A percentile compares a stretch with the other conserved stretches of the same genome.
These are phyloP conservation scores for Phytopythium oedochilum DNA, from an alignment of 352 stramenopile genomes.

Conservation along the genomic window DNA sequence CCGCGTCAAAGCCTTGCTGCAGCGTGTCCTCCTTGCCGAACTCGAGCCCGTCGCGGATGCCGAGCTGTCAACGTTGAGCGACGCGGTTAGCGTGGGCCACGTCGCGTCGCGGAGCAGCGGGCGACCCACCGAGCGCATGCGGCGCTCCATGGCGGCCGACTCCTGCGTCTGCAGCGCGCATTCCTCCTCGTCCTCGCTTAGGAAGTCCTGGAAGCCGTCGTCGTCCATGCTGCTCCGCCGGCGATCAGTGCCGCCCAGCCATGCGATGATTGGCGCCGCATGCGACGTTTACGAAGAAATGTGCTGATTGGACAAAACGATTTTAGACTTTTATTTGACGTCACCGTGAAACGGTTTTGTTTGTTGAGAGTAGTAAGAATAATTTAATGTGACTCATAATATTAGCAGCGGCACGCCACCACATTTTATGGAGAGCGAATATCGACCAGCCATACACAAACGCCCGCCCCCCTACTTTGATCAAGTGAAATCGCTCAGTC, in stretches of 20 bases:
- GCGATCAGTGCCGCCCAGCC: too few species aligned
- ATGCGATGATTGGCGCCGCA: background rate
- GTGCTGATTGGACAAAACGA: too few species aligned
- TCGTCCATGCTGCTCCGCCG: constrained; percentile 17
- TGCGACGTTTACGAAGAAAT: background rate
- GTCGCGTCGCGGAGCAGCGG: background rate
- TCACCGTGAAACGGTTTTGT: too few species aligned
- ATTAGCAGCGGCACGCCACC: too few species aligned
- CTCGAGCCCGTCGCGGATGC: constrained; percentile 66
- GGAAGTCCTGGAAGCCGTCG: constrained; percentile 62
- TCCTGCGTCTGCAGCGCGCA: constrained; percentile 42
- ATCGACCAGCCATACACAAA: too few species aligned
- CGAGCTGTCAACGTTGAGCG: constrained; percentile 23
- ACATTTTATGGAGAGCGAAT: too few species aligned
- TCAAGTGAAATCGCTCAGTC: background rate
- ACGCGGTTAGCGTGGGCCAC: constrained; percentile 4
- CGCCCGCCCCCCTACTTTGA: background rate
- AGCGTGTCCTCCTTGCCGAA: constrained; percentile 65
- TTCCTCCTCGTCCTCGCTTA: constrained; percentile 52
- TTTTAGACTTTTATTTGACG: too few species aligned
- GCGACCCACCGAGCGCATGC: constrained; percentile 48
- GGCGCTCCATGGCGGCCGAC: constrained; percentile 44
- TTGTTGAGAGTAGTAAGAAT: too few species aligned
- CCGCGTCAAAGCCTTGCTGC: constrained; percentile 64
- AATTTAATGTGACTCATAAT: too few species aligned